Evolutionary conservation across 2,329 filamentous ascomycete species (phyloP), one percentile per base, ranked within the genome.

Genomic region (Exophiala sp.): DNA sequence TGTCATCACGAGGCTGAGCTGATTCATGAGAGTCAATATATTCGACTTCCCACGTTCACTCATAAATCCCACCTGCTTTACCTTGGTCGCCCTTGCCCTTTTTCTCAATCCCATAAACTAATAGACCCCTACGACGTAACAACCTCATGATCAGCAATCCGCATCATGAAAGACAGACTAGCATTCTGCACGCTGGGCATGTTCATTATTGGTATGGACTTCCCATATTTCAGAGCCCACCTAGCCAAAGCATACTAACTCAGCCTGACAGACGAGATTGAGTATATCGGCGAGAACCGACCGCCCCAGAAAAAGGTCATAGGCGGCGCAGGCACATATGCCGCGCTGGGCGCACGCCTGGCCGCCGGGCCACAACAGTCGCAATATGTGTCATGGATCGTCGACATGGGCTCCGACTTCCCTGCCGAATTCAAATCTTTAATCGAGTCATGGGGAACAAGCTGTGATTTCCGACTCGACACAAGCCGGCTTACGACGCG

Each of bases 401-500:
- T 97, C 37, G 91, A 98, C 68, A 80, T 82, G 62, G 93, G 93
- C 23, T 84, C 80, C 13, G 93, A 97, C 68, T 97, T 97, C 59
- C 90, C 91, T 0, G 57, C 72, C 0, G 70, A 77, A 10, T 73
- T 95, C 45, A 76, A 78, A 41, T 64, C 74, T 1, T 73, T 79
- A 37, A 82, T 98, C 58, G 69, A 77, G 11, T 76, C 79, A 37
- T 96, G 93, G 90, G 70, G 81, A 13, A 95, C 90, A 1, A 79
- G 80, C 4, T 86, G 80, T 16, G 63, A 88, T 13, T 71, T 93
- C 57, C 80, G 89, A 46, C 70, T 80, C 42, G 82, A 86, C 46
- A 72, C 74, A 1, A 67, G 76, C 5, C 81, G 87, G 19, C 73
- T 87, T 43, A 97, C 91, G 2, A 98, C 93, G 0, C 81, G 88